phyloP scores from a whole-genome alignment of 257 asterid species.

The Solanum dulcamara region DNA sequence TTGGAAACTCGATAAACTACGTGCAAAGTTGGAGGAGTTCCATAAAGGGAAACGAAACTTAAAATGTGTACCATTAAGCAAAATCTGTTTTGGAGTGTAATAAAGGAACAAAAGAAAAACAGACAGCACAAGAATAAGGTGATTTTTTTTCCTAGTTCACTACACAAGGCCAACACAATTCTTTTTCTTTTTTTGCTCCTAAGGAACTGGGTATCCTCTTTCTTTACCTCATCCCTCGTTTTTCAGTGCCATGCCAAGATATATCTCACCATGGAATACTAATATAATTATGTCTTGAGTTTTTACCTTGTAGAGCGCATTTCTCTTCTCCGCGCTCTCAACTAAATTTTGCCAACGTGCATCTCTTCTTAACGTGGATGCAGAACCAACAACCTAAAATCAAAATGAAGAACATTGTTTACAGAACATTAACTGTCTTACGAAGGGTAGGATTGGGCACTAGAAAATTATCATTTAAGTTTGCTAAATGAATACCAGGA shows the following conservation, averaged over 20 bases:
- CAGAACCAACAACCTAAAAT: constrained; percentile 92
- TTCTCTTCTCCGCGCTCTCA: constrained; percentile 69
- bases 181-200: background rate
- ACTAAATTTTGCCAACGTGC: constrained; percentile 75
- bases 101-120: background rate
- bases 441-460: background rate
- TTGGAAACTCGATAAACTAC: background rate
- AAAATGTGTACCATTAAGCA: background rate
- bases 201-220: background rate
- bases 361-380: constrained; percentile 71
- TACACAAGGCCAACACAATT: background rate
- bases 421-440: background rate
- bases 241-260: background rate
- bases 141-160: background rate
- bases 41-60: background rate
- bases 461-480: background rate
- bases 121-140: background rate
- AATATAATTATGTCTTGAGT: background rate
- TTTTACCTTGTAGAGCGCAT: constrained; percentile 58
- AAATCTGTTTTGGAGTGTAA: background rate
- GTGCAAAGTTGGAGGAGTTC: background rate
- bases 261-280: background rate
- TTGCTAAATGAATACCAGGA: constrained; percentile 50
- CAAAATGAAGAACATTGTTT: background rate
- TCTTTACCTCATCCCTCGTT: background rate